Evolutionary conservation across 257 asterid species (phyloP).

Genomic region (Solanum sitiens): DNA sequence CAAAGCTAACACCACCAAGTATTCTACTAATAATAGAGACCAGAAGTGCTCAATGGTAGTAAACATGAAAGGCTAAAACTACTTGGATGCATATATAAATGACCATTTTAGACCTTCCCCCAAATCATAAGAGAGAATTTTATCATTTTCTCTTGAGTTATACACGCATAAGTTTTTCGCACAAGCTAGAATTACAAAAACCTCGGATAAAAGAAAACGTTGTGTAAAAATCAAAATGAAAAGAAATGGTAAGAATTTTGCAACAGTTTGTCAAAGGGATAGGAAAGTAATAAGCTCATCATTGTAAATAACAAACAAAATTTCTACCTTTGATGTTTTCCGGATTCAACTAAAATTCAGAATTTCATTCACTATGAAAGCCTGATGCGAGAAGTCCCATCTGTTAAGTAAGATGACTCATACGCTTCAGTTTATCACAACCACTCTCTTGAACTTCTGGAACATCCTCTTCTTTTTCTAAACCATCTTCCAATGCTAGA

Average conservation of each 20-base stretch:
- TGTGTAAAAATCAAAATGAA: neutral
- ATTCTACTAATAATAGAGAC: neutral
- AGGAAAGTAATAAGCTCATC: neutral
- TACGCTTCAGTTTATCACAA: constrained; percentile 31
- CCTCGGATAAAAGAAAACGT: neutral
- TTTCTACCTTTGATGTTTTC: neutral
- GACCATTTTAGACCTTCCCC: neutral
- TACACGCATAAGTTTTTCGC: neutral
- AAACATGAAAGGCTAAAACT: neutral
- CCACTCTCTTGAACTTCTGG: constrained; percentile 25
- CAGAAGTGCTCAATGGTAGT: neutral
- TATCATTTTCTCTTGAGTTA: neutral
- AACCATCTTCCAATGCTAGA: constrained; percentile 12
- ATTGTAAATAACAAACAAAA: neutral
- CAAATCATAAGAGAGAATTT: neutral
- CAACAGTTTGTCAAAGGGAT: neutral
- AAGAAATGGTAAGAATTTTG: neutral
- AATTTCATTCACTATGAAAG: neutral
- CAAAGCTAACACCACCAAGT: neutral
- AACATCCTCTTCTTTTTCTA: constrained; percentile 14
- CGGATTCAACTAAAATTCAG: neutral
- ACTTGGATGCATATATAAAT: neutral
- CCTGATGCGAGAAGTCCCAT: constrained; percentile 55
- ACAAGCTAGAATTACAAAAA: neutral
- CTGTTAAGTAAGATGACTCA: constrained; percentile 51